These are phyloP conservation scores for Cercospora brassicicola DNA, from an alignment of 2,329 filamentous ascomycete genomes.

Conservation along the genomic window DNA sequence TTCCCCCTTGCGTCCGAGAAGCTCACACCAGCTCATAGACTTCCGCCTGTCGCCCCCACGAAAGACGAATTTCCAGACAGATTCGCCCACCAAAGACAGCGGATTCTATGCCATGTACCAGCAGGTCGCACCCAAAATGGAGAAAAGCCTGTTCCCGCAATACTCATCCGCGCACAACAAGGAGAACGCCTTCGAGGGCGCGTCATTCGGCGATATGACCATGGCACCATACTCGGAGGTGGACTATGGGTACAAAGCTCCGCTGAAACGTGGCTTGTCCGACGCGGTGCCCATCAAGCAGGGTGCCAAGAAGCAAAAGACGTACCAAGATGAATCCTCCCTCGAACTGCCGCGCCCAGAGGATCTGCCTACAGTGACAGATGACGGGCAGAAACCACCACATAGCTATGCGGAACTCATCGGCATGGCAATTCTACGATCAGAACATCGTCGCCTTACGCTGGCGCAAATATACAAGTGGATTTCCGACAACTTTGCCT, in stretches of 20 bases:
- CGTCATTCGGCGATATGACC: conserved; percentile 43
- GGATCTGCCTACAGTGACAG: conserved; percentile 77
- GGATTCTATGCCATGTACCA: conserved; percentile 41
- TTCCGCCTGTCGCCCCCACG: conserved; percentile 67
- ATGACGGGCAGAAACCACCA: conserved; percentile 84
- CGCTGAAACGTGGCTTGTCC: conserved; percentile 62
- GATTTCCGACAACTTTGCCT: conserved; percentile 93
- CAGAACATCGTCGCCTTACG: conserved; percentile 78
- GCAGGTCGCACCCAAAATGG: conserved; percentile 26
- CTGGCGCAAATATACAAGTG: conserved; percentile 97
- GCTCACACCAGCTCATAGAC: conserved; percentile 64
- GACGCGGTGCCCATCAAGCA: conserved; percentile 62
- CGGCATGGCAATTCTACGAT: conserved; percentile 91
- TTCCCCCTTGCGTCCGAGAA: conserved; percentile 62
- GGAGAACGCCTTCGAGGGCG: conserved; percentile 28
- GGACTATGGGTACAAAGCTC: conserved; percentile 46
- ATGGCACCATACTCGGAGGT: conserved; percentile 43
- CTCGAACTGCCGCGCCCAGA: conserved; percentile 65
- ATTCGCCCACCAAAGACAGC: conserved; percentile 67
- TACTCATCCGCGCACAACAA: conserved; percentile 21
- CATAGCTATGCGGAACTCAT: conserved; percentile 95
- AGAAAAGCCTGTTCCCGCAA: conserved; percentile 22
- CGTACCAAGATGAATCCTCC: conserved; percentile 51
- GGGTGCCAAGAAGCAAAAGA: conserved; percentile 65
- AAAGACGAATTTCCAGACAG: conserved; percentile 56